A percentile compares a stretch with the other conserved stretches of the same genome.
phyloP scores from a whole-genome alignment of 169 alveolate species.

The Plasmodium yoelii region DNA sequence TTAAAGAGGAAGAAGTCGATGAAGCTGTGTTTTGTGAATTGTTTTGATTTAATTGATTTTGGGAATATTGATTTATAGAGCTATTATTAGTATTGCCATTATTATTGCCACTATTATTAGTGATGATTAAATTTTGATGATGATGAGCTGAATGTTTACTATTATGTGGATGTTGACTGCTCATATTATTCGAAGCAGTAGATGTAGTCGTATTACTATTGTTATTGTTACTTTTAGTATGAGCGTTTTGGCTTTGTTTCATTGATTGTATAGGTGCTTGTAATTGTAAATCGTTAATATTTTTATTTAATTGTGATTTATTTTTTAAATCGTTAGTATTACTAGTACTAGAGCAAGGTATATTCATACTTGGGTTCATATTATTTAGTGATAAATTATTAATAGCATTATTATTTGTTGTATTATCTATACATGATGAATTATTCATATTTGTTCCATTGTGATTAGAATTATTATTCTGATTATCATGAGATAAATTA shows the following conservation, averaged over 20 bases:
- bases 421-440: slow-evolving; percentile 12
- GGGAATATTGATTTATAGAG: slow-evolving; percentile 56
- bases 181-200: not conserved
- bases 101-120: not conserved
- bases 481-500: slow-evolving; percentile 42
- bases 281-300: slow-evolving; percentile 44
- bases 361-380: slow-evolving; percentile 24
- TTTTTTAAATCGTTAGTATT: slow-evolving; percentile 42
- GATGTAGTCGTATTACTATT: slow-evolving; percentile 6
- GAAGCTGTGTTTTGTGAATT: slow-evolving; percentile 65
- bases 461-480: slow-evolving; percentile 23
- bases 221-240: slow-evolving; percentile 19
- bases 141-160: slow-evolving; percentile 48
- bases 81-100: slow-evolving; percentile 10
- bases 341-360: slow-evolving; percentile 18
- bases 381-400: slow-evolving; percentile 42
- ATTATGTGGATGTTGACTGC: slow-evolving; percentile 18
- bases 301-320: slow-evolving; percentile 60
- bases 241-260: slow-evolving; percentile 24
- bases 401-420: slow-evolving; percentile 29
- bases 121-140: slow-evolving; percentile 39
- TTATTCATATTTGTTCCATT: slow-evolving; percentile 32
- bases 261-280: slow-evolving; percentile 21
- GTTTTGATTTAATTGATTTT: slow-evolving; percentile 44
- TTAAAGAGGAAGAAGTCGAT: slow-evolving; percentile 66